Percentiles rank a stretch among this genome's conserved stretches.
Conservation (phyloP, 805 yeast genomes). For the Sugiyamaella lignohabitans region DNA sequence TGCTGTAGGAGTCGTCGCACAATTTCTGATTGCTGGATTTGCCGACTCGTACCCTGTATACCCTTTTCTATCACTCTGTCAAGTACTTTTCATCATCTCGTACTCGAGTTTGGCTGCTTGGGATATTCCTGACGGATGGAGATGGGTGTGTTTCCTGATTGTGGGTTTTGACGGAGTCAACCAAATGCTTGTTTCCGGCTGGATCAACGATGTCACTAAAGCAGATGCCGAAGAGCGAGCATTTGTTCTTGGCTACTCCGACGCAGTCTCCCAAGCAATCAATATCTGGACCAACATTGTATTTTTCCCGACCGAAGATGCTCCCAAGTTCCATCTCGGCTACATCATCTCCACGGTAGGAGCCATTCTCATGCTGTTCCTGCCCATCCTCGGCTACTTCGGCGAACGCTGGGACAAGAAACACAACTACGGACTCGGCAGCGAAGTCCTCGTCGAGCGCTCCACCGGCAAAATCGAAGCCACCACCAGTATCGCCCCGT, state of each 20-base stretch:
- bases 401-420: conserved; percentile 29
- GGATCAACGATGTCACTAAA: conserved; percentile 34
- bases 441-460: no score
- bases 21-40: conserved; percentile 36
- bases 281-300: conserved; percentile 43
- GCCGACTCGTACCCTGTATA: conserved; percentile 35
- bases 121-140: conserved; percentile 37
- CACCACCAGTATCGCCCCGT: no score
- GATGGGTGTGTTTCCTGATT: conserved; percentile 37
- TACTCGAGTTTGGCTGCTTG: conserved; percentile 38
- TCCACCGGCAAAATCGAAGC: no score
- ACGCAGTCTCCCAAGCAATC: conserved; percentile 39
- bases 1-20: conserved; percentile 38
- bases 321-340: conserved; percentile 38
- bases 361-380: conserved; percentile 33
- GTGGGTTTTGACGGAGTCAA: conserved; percentile 34
- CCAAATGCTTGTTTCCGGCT: conserved; percentile 39
- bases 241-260: conserved; percentile 30
- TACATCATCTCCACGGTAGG: conserved; percentile 34
- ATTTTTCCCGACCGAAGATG: conserved; percentile 37
- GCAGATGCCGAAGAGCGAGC: conserved; percentile 33
- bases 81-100: conserved; percentile 32
- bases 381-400: conserved; percentile 30
- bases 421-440: conserved; percentile 1
- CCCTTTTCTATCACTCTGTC: conserved; percentile 33